Base-by-base conservation (phyloP, 805 yeast species). In the Hemisphaericaspora nanyangensis region DNA sequence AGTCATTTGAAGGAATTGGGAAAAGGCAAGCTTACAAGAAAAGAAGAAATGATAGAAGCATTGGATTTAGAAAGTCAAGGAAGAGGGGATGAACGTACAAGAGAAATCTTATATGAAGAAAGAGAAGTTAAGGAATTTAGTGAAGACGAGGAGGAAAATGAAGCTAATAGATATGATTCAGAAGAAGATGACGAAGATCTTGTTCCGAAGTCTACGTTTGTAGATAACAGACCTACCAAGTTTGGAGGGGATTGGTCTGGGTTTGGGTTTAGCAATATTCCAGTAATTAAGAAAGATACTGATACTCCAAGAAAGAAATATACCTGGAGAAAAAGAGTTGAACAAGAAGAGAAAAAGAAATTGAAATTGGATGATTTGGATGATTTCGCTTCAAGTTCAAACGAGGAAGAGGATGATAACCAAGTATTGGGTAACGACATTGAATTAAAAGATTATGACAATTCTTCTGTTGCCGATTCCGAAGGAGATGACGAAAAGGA, bases 1-100 rank as follows among this genome's bases (percentile, higher is more conserved):
- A 80, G 77, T 18, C 81, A 93, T 26, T 77, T 95, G 16, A 89
- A 88, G 54, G 71, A 74, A 5, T 72, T 91, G 35, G 98, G 98
- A 35, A 74, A 77, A 12, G 91, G 89, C 11, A 70, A 66, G 36
- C 78, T 74, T 46, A 85, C 95, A 1, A 77, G 75, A 46, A 73
- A 69, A 38, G 90, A 85, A 52, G 77, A 75, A 44, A 74, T 87
- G 61, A 61, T 73, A n/a, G 91, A 85, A 52, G 95, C 95, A 0
- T 56, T 86, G 39, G 75, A 75, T 37, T 61, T 82, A 29, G 96
- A 88, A 52, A 70, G 71, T 42, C 80, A 79, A 52, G 95, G 95
- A 2, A 68, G 83, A 42, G 82, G 76, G 1, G 77, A 75, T 55
- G 88, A 80, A 2, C 59, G 63, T 26, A 81, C 87, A 0, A 70